These are phyloP conservation scores for Aristolochia contorta DNA, from an alignment of 164 flowering plant genomes.

Conservation along the genomic window DNA sequence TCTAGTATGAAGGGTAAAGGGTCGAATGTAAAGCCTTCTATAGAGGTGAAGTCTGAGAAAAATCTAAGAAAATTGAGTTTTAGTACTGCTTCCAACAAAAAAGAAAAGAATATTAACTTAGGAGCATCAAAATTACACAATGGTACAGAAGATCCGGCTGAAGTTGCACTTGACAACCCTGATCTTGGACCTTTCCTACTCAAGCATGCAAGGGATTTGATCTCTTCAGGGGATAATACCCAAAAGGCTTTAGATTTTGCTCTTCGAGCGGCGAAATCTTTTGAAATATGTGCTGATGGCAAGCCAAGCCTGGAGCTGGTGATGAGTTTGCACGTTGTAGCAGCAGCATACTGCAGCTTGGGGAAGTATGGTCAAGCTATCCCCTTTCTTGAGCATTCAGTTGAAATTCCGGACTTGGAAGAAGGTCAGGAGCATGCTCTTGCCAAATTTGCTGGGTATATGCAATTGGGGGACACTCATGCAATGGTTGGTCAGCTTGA, in stretches of 20 bases:
- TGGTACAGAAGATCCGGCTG: slow-evolving; percentile 36
- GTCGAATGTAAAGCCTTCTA: slow-evolving; percentile 39
- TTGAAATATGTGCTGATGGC: slow-evolving; percentile 64
- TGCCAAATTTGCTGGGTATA: slow-evolving; percentile 84
- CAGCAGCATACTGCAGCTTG: slow-evolving; percentile 74
- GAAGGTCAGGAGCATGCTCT: slow-evolving; percentile 85
- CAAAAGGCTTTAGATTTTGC: slow-evolving; percentile 76
- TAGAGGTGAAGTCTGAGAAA: slow-evolving; percentile 26
- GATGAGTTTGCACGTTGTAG: slow-evolving; percentile 86
- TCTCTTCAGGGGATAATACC: slow-evolving; percentile 69
- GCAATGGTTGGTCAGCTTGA: slow-evolving; percentile 88
- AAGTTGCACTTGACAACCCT: slow-evolving; percentile 43
- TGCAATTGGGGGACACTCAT: slow-evolving; percentile 95
- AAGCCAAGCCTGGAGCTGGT: slow-evolving; percentile 76
- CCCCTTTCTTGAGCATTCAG: slow-evolving; percentile 68
- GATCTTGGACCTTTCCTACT: slow-evolving; percentile 80
- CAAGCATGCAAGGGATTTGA: slow-evolving; percentile 75
- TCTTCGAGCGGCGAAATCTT: slow-evolving; percentile 70
- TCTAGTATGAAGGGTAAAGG: slow-evolving; percentile 34
- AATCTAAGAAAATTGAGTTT: slow-evolving; percentile 20
- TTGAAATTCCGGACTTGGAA: slow-evolving; percentile 63
- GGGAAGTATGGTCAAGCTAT: slow-evolving; percentile 73
- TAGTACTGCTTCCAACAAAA: slow-evolving; percentile 29
- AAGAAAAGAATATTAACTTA: slow-evolving; percentile 24
- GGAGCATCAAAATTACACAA: slow-evolving; percentile 30